Percentiles rank a stretch among this genome's conserved stretches.
phyloP scores from a whole-genome alignment of 805 yeast genomes.

The Saccharomyces jurei region DNA sequence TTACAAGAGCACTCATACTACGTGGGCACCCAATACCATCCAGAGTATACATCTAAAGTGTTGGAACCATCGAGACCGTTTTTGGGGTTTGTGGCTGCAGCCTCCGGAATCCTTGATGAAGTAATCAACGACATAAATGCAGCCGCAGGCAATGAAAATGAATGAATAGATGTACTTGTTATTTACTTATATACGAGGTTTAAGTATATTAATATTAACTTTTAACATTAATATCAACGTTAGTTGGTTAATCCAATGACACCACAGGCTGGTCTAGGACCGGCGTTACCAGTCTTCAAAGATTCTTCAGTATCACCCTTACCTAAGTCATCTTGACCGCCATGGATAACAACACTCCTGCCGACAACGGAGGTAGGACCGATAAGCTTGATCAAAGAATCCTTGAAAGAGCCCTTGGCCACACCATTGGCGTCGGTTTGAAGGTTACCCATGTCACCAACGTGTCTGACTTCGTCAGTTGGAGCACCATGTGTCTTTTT shows the following conservation, averaged over 20 bases:
- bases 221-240: not conserved
- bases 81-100: conserved; percentile 91
- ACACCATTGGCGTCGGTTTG: conserved; percentile 79
- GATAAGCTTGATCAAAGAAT: conserved; percentile 64
- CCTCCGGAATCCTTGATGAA: conserved; percentile 71
- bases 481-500: conserved; percentile 89
- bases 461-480: conserved; percentile 40
- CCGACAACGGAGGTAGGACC: conserved; percentile 88
- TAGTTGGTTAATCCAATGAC: conserved; percentile 60
- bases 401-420: conserved; percentile 85
- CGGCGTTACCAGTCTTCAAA: conserved; percentile 94
- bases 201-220: not conserved
- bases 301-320: conserved; percentile 89
- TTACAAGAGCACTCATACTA: conserved; percentile 79
- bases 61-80: conserved; percentile 95
- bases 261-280: conserved; percentile 98
- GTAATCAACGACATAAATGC: conserved; percentile 39
- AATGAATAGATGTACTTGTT: not conserved
- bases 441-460: conserved; percentile 94
- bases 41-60: conserved; percentile 94
- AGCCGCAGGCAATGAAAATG: conserved; percentile 12
- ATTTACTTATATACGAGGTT: not conserved
- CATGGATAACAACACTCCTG: conserved; percentile 92
- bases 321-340: conserved; percentile 89
- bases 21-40: conserved; percentile 96